phyloP scores from a whole-genome alignment of 139 green algal species.

The Picochlorum sp. region DNA sequence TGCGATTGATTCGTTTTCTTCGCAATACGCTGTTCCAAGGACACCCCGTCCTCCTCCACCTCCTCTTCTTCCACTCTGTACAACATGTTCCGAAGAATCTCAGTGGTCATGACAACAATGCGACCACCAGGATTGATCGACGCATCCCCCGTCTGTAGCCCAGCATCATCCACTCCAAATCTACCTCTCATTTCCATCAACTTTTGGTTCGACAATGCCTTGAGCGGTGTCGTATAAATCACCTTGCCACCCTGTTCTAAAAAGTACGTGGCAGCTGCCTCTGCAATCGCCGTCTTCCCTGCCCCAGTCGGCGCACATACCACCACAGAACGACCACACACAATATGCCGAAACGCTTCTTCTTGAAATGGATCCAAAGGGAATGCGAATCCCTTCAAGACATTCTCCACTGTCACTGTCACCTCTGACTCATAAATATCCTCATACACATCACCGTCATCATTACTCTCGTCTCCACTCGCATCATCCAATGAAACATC shows the following conservation, averaged over 20 bases:
- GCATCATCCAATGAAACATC: background rate
- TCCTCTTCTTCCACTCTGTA: constrained; percentile 52
- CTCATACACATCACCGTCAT: background rate
- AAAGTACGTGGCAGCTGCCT: constrained; percentile 66
- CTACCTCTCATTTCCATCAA: constrained; percentile 66
- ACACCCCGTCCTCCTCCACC: background rate
- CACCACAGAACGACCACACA: constrained; percentile 64
- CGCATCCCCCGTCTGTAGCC: constrained; percentile 86
- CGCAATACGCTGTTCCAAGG: background rate
- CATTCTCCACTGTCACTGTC: background rate
- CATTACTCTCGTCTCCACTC: background rate
- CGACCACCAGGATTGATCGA: constrained; percentile 75
- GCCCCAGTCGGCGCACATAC: constrained; percentile 91
- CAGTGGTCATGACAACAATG: constrained; percentile 97
- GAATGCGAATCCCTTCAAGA: constrained; percentile 48
- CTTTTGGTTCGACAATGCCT: constrained; percentile 90
- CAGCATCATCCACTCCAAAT: constrained; percentile 60
- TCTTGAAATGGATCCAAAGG: constrained; percentile 65
- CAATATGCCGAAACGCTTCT: constrained; percentile 48
- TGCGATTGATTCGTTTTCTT: background rate
- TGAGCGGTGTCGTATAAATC: constrained; percentile 86
- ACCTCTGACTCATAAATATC: background rate
- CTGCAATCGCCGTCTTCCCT: constrained; percentile 94
- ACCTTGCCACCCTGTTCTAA: constrained; percentile 68
- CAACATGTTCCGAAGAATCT: constrained; percentile 98